phyloP scores from a whole-genome alignment of 345 rosid species.

The Melaleuca quinquenervia region DNA sequence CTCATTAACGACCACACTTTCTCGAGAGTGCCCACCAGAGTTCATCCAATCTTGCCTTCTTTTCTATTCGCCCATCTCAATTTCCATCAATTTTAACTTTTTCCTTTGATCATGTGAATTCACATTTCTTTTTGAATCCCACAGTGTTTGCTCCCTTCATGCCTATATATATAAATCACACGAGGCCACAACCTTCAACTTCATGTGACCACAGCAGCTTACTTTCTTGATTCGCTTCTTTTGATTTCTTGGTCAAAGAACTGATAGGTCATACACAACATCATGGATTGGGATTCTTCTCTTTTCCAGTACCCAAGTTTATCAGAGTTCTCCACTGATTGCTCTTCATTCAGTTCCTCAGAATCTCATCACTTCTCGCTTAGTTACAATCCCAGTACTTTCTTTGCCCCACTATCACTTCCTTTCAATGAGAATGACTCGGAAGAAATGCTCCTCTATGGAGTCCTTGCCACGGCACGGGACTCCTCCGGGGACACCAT shows the following conservation, averaged over 20 bases:
- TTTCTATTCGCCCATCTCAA: neutral
- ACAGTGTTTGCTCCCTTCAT: neutral
- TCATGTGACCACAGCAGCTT: slow-evolving; percentile 1
- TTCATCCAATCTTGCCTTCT: slow-evolving; percentile 16
- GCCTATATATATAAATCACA: slow-evolving; percentile 5
- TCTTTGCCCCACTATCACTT: slow-evolving; percentile 6
- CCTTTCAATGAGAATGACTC: slow-evolving; percentile 59
- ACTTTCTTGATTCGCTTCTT: neutral
- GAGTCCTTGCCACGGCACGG: slow-evolving; percentile 24
- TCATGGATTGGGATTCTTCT: slow-evolving; percentile 23
- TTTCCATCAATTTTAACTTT: neutral
- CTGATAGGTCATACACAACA: neutral
- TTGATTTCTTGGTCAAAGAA: neutral
- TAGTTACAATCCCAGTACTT: neutral
- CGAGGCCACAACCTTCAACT: neutral
- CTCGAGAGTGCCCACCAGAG: neutral
- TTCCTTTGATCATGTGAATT: neutral
- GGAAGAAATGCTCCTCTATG: slow-evolving; percentile 47
- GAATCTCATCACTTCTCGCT: neutral
- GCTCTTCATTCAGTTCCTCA: slow-evolving; percentile 12
- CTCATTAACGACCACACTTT: slow-evolving; percentile 12
- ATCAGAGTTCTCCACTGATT: slow-evolving; percentile 12
- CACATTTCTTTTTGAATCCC: neutral
- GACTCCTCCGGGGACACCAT: neutral
- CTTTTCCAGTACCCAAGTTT: slow-evolving; percentile 13